Evolutionary conservation across 306 rosid genomes (phyloP), one percentile per base, ranked within the genome.

Genomic region (Dalbergia cochinchinensis): DNA sequence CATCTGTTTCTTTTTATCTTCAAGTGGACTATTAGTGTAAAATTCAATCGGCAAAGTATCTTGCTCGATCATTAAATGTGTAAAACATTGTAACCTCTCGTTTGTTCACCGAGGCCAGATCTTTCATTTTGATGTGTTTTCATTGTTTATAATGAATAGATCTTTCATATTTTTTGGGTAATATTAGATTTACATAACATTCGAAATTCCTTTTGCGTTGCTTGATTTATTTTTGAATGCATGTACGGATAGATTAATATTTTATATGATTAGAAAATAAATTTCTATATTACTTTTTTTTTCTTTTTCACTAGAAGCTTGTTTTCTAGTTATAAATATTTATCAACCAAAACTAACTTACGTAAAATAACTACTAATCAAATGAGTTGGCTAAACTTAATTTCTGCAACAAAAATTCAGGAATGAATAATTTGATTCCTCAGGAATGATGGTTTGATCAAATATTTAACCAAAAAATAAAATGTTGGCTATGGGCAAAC

Each of bases 361-460:
- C 8, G n/a, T 11, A 37, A 37, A 37, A 26, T 31, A 62, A 33
- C 1, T 7, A 14, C 12, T 47, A 6, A 16, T 51, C 20, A 69
- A 45, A 78, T 14, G 18, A 22, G 31, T 1, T 68, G 31, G 63
- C 37, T 39, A 53, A 71, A 63, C 6, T 26, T 26, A 26, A 26
- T 1, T 26, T 26, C 1, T 26, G 31, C 31, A 26, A 26, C 31
- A 26, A 26, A 26, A 26, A 26, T 26, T 26, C 31, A 26, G 31
- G 41, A 80, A 62, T 72, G 65, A 64, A 54, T 80, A 42, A 5
- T 8, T 16, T 55, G 31, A 54, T 54, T 72, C 59, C 22, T 10
- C 31, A 18, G 15, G 41, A 6, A 45, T 47, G 53, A 62, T 61
- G 12, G 2, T 63, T 51, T 50, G 6, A 51, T 62, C 33, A 14